Evolutionary conservation across 176 grass and related monocot genomes (phyloP), one percentile per base, ranked within the genome.

Genomic region (Avena sativa): DNA sequence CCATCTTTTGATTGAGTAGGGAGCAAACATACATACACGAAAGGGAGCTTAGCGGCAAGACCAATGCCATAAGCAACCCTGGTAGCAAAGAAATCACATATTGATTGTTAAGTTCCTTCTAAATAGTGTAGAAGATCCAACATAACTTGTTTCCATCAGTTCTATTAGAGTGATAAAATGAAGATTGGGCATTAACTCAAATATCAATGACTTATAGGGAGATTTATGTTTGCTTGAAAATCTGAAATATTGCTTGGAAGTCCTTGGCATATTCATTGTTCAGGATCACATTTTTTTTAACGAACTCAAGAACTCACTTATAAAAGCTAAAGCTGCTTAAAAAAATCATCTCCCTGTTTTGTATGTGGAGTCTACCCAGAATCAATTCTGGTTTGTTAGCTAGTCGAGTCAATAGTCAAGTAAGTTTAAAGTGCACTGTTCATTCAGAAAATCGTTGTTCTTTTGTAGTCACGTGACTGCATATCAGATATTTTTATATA

Each of bases 141-240:
- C 28, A 32, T 77, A 77, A 25, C 9, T 77, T 57, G 2, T 62
- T 46, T 79, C 72, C 57, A 83, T 20, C 38, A 59, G 61, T 88
- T 83, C 20, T 69, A 9, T 67, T 68, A 0, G 74, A 81, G 21
- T 36, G 50, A 57, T 36, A 76, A 21, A 36, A 1, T 76, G 44
- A 64, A 64, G 71, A 75, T 76, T 85, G 71, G 57, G 71, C 59
- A 75, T 13, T 85, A 36, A 38, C 58, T 63, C 44, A 64, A 85
- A 64, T 50, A 65, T 81, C 15, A 80, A 79, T 58, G 14, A 36
- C 21, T 60, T 82, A 21, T 81, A 61, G 43, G 26, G 0, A 6
- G 4, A 48, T 86, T 56, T 51, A 38, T 5, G 23, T 64, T 87
- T 34, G 2, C 32, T 43, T 43, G 40, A 43, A 43, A 43, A 43